Evolutionary conservation across 352 stramenopile species (phyloP), one percentile per base, ranked within the genome.

Genomic region (Phytophthora sp.): DNA sequence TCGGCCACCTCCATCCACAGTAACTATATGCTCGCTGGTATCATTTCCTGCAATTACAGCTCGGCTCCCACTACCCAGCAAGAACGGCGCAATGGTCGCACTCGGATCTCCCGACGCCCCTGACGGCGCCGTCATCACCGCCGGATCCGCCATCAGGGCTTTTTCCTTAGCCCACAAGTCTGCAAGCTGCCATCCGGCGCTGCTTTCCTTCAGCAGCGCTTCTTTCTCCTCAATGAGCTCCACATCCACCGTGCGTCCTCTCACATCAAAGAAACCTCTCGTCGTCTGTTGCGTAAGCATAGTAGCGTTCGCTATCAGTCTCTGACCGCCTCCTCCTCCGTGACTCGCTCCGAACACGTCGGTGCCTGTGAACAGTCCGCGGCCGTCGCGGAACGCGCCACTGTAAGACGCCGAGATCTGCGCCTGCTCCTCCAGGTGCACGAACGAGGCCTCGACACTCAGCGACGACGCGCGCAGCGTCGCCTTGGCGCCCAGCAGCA

Each of bases 391-490:
- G 13, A 72, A 79, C 12, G 63, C 46, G 17, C 65, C 67, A 28
- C 59, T 74, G 31, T 82, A 89, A 0, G 68, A 59, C 17, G 75
- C 72, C 0, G 59, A 48, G 15, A 92, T 49, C 15, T 59, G 28
- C 8, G 80, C 72, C 30, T 71, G 28, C 13, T 35, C 30, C 38
- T 87, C 83, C 7, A 92, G 12, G 5, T 83, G 83, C 42, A 92
- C 83, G 34, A 85, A 90, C 28, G 80, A 76, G 6, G 83, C 80
- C 48, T 85, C 76, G 8, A 92, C 55, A 35, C 73, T 82, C 0
- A 92, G 35, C 2, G 78, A 79, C 10, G 66, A 74, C 2, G 77
- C 83, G 18, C 35, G 59, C 9, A 92, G 63, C 26, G 41, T 35
- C 3, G 83, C 66, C 8, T 74, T 55, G 7, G 54, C 18, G 5